Evolutionary conservation across 2,329 filamentous ascomycete genomes (phyloP).

Genomic region (Aspergillus sp.): DNA sequence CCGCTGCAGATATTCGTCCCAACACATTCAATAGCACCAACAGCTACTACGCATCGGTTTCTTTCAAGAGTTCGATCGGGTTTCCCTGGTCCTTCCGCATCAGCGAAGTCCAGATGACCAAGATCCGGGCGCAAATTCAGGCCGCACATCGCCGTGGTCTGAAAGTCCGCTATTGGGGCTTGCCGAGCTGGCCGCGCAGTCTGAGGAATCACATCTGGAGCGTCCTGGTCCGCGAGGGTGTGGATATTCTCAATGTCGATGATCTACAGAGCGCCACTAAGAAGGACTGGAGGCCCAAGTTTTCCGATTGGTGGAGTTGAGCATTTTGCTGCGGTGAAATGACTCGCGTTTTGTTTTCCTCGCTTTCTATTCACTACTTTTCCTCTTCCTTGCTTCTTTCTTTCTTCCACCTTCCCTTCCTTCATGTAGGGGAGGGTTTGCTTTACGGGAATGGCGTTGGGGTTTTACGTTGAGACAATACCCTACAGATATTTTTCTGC

Average conservation of each 20-base stretch:
- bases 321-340: neutral
- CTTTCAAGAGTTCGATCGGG: conserved; percentile 51
- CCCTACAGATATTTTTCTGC: neutral
- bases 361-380: neutral
- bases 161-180: conserved; percentile 58
- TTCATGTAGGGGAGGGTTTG: neutral
- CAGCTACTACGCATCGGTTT: conserved; percentile 58
- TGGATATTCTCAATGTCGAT: conserved; percentile 59
- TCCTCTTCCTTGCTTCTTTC: neutral
- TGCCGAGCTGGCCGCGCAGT: conserved; percentile 55
- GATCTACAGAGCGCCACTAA: conserved; percentile 52
- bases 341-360: neutral
- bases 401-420: neutral
- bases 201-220: conserved; percentile 57
- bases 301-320: conserved; percentile 36
- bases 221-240: conserved; percentile 53
- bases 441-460: neutral
- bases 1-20: conserved; percentile 33
- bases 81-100: conserved; percentile 51
- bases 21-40: conserved; percentile 50
- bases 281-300: conserved; percentile 46
- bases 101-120: conserved; percentile 44
- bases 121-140: conserved; percentile 52
- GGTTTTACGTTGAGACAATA: neutral
- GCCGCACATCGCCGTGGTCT: conserved; percentile 53